Percentiles rank a stretch among this genome's conserved stretches.
Conservation (phyloP, 495 filamentous ascomycete genomes). For the Tuber borchii region DNA sequence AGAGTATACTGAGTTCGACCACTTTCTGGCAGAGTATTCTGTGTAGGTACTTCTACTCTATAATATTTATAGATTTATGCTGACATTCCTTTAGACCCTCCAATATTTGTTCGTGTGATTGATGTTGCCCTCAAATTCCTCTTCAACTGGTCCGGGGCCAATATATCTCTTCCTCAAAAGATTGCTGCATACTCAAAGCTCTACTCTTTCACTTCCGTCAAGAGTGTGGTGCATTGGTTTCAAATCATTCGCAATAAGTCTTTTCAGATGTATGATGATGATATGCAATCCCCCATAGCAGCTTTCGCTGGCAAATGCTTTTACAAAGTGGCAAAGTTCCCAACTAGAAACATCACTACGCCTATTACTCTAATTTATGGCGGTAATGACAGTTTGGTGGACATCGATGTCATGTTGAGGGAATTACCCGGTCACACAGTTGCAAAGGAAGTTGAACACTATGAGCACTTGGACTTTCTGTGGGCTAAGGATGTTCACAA, state of each 20-base stretch:
- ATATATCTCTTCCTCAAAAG: constrained; percentile 83
- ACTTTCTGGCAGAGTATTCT: constrained; percentile 97
- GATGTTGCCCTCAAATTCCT: constrained; percentile 73
- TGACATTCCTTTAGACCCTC: constrained; percentile 56
- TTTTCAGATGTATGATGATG: constrained; percentile 98
- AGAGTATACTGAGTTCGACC: constrained; percentile 82
- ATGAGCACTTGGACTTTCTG: constrained; percentile 95
- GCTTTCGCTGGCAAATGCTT: constrained; percentile 57
- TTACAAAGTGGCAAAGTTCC: constrained; percentile 91
- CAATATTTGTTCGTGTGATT: constrained; percentile 83
- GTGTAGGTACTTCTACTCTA: constrained; percentile 21
- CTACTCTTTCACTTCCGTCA: constrained; percentile 92
- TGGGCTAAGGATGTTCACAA: constrained; percentile 80
- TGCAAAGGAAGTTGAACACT: constrained; percentile 76
- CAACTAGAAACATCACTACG: constrained; percentile 92
- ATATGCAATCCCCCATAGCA: constrained; percentile 55
- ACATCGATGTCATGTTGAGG: constrained; percentile 83
- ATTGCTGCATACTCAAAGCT: constrained; percentile 94
- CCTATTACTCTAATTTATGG: constrained; percentile 91
- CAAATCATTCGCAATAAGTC: constrained; percentile 92
- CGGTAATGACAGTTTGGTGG: constrained; percentile 87
- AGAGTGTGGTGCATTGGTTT: constrained; percentile 97
- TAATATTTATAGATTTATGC: constrained; percentile 4
- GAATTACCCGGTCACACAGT: constrained; percentile 78
- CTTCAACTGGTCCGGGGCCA: constrained; percentile 82